Base-by-base conservation (phyloP, 2,329 filamentous ascomycete species). In the Rutstroemia sp. region DNA sequence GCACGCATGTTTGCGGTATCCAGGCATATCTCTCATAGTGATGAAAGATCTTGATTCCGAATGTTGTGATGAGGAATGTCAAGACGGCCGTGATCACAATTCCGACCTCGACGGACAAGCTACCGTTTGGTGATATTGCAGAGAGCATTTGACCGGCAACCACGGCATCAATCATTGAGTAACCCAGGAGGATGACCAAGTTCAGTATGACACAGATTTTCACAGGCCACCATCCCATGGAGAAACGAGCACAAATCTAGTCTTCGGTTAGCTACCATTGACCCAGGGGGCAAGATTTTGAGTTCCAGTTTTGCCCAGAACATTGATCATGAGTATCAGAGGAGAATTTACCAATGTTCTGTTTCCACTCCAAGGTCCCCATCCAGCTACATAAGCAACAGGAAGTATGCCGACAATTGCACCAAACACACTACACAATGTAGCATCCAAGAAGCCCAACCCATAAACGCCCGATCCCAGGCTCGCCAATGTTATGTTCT, bases 71-170 rank as follows among this genome's bases (percentile, higher is more conserved):
- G 2, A 75, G 71, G 80, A 82, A 86, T 30, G 79, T 80, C 38
- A 87, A 78, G 23, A 86, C 63, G 1, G 81, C 80, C 12, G 83
- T 78, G 47, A 87, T 79, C 42, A 88, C 74, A 60, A 88, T 87
- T 62, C 85, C 84, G 1, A 87, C 84, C 37, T 81, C 77, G 19
- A 87, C 77, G 2, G 80, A 81, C 70, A 87, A 76, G 58, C 72
- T 76, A n/a, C 75, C 77, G 58, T 78, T 76, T 1, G 73, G 69
- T 12, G 80, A 82, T 4, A 88, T 81, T 1, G 84, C 84, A 4
- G 81, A 84, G 2, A 89, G 71, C 25, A 87, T 86, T 65, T 88
- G 84, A 0, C 86, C 86, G 2, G 81, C 81, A 16, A 88, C 76
- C 5, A 88, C 82, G 37, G 78, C 82, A 67, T 84, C 80, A 17